Evolutionary conservation across 2,329 filamentous ascomycete genomes (phyloP), one percentile per base, ranked within the genome.

Genomic region (Davidsoniella eucalypti): DNA sequence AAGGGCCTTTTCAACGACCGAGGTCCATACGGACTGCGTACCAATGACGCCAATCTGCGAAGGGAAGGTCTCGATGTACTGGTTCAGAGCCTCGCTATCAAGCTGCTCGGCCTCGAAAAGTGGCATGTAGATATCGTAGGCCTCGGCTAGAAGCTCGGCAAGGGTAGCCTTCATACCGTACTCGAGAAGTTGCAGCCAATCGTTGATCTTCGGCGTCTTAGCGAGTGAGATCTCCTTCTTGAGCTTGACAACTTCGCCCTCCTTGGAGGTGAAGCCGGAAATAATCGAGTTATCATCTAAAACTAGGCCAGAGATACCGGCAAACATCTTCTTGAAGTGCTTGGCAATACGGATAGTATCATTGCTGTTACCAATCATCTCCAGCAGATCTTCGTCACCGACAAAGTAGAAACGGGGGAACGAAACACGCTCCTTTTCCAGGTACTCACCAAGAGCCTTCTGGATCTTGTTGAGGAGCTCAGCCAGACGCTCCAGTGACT

Each of bases 321-420:
- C 92, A 70, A 99, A 99, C 92, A 99, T 99, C 72, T 99, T 99
- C 64, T 94, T 90, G 71, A 99, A 87, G 69, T 99, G 93, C 64
- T 98, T 98, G 39, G 92, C 87, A 57, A 98, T 93, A 50, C 92
- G 87, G 54, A 92, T 69, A 8, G 90, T 94, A 61, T 99, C 92
- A 60, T 95, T 95, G 68, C 90, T 96, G 65, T 99, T 99, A 62
- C 92, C 92, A 56, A 99, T 99, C 67, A 99, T 99, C 65, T 99
- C 92, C 21, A 99, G 73, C 52, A 99, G 70, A 65, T 99, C 92
- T 62, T 99, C 93, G 60, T 99, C 93, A 64, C 92, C 92, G 51
- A 99, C 93, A 59, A 98, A 99, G 69, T 99, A 99, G 71, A 99
- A 99, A 52, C 92, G 81, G 42, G 92, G 92, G 69, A 99, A 99